phyloP scores from a whole-genome alignment of 129 eudicot genomes.

The Glebionis coronaria region DNA sequence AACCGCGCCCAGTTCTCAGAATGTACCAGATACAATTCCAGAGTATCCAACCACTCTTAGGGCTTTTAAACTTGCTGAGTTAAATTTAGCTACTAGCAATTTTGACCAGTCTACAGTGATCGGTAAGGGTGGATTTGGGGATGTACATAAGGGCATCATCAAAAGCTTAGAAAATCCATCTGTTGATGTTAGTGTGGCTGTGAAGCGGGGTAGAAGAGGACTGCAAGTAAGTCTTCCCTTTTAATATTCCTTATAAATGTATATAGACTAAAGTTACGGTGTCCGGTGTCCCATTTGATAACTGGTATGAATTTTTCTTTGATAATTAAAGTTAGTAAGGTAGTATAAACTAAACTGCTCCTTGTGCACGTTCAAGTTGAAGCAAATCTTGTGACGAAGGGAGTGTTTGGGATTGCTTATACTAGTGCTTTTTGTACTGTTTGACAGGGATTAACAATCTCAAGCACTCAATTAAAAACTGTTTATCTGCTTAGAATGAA shows the following conservation, averaged over 20 bases:
- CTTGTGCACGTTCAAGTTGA: neutral
- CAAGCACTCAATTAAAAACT: no score
- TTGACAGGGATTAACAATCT: neutral
- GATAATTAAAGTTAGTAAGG: no score
- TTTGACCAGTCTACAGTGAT: conserved; percentile 54
- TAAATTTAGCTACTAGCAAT: conserved; percentile 50
- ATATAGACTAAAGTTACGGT: neutral
- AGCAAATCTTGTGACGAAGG: conserved; percentile 3
- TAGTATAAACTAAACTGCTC: no score
- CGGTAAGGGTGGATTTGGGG: conserved; percentile 89
- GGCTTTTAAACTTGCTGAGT: conserved; percentile 60
- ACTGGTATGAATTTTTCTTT: no score
- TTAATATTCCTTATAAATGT: neutral
- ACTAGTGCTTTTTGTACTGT: neutral
- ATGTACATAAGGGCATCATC: conserved; percentile 55
- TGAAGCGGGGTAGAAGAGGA: conserved; percentile 72
- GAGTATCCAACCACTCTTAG: conserved; percentile 43
- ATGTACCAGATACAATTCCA: conserved; percentile 40
- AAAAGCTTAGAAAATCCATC: conserved; percentile 42
- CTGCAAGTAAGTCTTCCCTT: conserved; percentile 46
- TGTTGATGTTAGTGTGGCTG: conserved; percentile 51
- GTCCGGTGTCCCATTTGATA: no score
- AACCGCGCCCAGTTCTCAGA: conserved; percentile 45
- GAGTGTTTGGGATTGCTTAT: neutral
- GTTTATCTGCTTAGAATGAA: no score